These are phyloP conservation scores for Clarireedia homoeocarpa DNA, from an alignment of 2,329 filamentous ascomycete species.

Conservation along the genomic window DNA sequence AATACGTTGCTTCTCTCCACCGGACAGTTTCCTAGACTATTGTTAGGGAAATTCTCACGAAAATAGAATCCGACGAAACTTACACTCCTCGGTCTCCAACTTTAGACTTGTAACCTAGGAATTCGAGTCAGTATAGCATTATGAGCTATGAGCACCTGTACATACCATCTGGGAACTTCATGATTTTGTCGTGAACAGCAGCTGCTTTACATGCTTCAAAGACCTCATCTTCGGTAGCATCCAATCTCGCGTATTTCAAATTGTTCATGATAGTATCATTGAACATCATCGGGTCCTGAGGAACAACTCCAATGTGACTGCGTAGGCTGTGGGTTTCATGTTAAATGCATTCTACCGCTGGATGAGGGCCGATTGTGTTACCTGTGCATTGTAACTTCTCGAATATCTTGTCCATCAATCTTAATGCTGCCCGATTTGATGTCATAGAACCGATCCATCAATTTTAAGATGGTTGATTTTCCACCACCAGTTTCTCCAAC, in stretches of 20 bases:
- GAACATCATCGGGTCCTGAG: constrained; percentile 49
- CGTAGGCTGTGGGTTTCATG: constrained; percentile 22
- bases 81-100: constrained; percentile 37
- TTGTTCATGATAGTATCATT: constrained; percentile 40
- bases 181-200: constrained; percentile 51
- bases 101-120: constrained; percentile 35
- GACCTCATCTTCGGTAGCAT: constrained; percentile 25
- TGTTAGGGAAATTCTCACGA: constrained; percentile 34
- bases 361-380: constrained; percentile 37
- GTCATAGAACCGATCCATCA: constrained; percentile 40
- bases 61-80: constrained; percentile 35
- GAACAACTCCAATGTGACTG: constrained; percentile 45
- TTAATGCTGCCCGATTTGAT: constrained; percentile 32
- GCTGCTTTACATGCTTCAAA: constrained; percentile 47
- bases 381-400: constrained; percentile 38
- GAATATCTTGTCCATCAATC: constrained; percentile 32
- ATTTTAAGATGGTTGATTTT: constrained; percentile 36
- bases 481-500: constrained; percentile 39
- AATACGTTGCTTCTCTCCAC: constrained; percentile 79
- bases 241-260: constrained; percentile 25
- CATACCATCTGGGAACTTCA: constrained; percentile 47
- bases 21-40: constrained; percentile 73
- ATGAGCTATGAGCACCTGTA: constrained; percentile 18
- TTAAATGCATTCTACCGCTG: constrained; percentile 15
- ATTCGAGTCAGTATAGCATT: too few species aligned